Conservation (phyloP, 2,329 filamentous ascomycete genomes). For the Microthyrium microscopicum region DNA sequence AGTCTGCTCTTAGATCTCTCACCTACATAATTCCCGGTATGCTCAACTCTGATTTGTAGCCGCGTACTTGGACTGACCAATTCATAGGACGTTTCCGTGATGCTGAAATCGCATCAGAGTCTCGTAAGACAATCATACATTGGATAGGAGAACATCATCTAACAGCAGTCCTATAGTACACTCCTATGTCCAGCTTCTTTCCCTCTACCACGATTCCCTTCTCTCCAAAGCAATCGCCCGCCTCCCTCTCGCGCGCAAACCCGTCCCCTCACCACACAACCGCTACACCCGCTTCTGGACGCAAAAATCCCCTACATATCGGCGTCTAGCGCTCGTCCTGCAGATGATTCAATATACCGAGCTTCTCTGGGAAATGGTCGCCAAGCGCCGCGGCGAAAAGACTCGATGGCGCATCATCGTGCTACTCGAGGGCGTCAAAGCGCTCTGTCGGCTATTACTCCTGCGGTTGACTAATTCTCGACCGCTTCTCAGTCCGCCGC, state of each 20-base stretch:
- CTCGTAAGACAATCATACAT: constrained; percentile 30
- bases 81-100: constrained; percentile 63
- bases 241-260: constrained; percentile 35
- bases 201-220: constrained; percentile 81
- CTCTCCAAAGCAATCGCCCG: constrained; percentile 48
- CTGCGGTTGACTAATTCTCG: constrained; percentile 69
- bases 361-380: constrained; percentile 92
- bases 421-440: constrained; percentile 71
- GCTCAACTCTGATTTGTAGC: constrained; percentile 8
- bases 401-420: constrained; percentile 77
- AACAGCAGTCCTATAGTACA: constrained; percentile 38
- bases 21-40: constrained; percentile 88
- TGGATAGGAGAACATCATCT: constrained; percentile 11
- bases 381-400: constrained; percentile 68
- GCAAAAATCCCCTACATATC: constrained; percentile 51
- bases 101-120: constrained; percentile 89
- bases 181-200: constrained; percentile 75
- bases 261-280: constrained; percentile 39
- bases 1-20: constrained; percentile 77
- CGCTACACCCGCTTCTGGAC: constrained; percentile 50
- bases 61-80: not conserved
- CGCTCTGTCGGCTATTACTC: constrained; percentile 63
- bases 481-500: constrained; percentile 63
- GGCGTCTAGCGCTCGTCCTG: constrained; percentile 62
- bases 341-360: constrained; percentile 92